Percentiles rank a stretch among this genome's conserved stretches.
Evolutionary conservation across 163 green algal genomes (phyloP).

Genomic region (Volvox carteri): DNA sequence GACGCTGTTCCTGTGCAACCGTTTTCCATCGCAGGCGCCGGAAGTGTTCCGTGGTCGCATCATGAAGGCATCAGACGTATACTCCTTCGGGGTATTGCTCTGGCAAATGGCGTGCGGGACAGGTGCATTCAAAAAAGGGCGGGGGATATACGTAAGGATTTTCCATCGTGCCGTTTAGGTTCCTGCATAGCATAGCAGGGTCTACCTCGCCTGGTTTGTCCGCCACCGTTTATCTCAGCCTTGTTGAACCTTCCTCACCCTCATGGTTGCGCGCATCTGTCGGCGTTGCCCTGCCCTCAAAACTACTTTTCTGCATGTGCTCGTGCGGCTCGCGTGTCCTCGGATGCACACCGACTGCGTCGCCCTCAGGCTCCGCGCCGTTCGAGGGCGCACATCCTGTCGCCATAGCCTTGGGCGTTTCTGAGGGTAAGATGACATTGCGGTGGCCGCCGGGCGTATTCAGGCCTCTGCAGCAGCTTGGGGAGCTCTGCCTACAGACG

Average conservation of each 20-base stretch:
- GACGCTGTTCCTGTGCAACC: too few species aligned
- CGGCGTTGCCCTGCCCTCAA: neutral
- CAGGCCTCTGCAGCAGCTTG: conserved; percentile 46
- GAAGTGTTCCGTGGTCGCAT: conserved; percentile 49
- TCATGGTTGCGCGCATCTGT: neutral
- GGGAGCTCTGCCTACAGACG: conserved; percentile 33
- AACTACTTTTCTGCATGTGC: neutral
- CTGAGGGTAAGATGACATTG: conserved; percentile 23
- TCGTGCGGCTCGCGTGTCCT: neutral
- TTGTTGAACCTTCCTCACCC: too few species aligned
- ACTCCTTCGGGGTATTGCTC: conserved; percentile 44
- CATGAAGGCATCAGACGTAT: conserved; percentile 46
- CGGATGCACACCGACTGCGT: neutral
- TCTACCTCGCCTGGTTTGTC: too few species aligned
- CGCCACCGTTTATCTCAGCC: too few species aligned
- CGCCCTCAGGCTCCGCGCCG: neutral
- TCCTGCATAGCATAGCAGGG: too few species aligned
- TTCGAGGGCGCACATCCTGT: conserved; percentile 41
- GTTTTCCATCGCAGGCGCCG: conserved; percentile 19
- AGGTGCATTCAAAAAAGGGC: conserved; percentile 18
- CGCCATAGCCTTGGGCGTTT: conserved; percentile 44
- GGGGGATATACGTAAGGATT: too few species aligned
- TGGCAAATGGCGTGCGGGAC: conserved; percentile 46
- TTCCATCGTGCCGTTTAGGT: too few species aligned
- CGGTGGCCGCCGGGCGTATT: conserved; percentile 44